phyloP scores from a whole-genome alignment of 2,329 filamentous ascomycete genomes.

The Thermothelomyces thermophilus region DNA sequence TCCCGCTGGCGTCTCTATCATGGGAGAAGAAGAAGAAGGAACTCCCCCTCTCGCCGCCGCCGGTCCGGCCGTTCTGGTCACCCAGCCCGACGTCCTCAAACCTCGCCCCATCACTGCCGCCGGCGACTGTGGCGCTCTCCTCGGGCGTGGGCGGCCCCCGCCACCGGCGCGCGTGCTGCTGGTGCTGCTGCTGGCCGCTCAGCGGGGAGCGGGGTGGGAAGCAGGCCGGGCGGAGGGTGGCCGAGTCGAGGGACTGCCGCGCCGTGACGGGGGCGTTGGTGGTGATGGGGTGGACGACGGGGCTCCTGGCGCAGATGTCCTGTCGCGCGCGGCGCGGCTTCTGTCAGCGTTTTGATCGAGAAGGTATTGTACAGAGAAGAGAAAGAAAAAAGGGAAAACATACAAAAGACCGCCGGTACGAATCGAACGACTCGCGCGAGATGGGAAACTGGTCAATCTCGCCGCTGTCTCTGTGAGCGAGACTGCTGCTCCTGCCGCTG shows the following conservation, averaged over 20 bases:
- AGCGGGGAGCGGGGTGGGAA: constrained; percentile 51
- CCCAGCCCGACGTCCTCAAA: constrained; percentile 89
- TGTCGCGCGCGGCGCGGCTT: constrained; percentile 32
- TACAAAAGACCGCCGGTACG: constrained; percentile 92
- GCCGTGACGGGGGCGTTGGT: neutral
- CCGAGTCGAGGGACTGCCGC: constrained; percentile 76
- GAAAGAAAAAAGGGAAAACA: constrained; percentile 32
- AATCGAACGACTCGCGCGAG: constrained; percentile 93
- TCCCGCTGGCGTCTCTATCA: neutral
- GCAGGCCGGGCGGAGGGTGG: neutral
- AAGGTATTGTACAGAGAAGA: neutral
- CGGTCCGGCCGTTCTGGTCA: constrained; percentile 79
- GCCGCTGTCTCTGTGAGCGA: constrained; percentile 56
- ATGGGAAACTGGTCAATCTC: constrained; percentile 94
- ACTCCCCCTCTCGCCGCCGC: too few species aligned
- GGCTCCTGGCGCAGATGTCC: constrained; percentile 88
- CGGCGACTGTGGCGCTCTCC: constrained; percentile 36
- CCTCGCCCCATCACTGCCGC: constrained; percentile 25
- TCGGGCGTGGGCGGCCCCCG: constrained; percentile 60
- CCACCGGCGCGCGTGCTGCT: constrained; percentile 27
- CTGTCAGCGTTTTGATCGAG: neutral
- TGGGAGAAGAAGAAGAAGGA: constrained; percentile 69
- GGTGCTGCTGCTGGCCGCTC: constrained; percentile 36
- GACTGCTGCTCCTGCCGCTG: constrained; percentile 48
- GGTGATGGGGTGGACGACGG: constrained; percentile 42